Evolutionary conservation across 2,329 filamentous ascomycete genomes (phyloP).

Genomic region (Fusarium sulawesiense): DNA sequence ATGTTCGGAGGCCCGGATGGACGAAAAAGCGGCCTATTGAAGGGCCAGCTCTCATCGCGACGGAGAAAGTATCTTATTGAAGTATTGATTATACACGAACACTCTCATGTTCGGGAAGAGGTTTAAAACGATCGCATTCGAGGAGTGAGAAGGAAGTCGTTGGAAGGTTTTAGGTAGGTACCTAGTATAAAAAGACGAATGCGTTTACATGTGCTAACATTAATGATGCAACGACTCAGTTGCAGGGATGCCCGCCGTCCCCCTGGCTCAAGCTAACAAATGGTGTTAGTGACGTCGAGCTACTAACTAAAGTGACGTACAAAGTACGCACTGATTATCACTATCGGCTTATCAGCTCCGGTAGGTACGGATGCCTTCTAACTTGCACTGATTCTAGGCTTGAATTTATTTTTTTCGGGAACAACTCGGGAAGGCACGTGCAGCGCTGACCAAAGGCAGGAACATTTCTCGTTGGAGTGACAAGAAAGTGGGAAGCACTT

Average conservation of each 20-base stretch:
- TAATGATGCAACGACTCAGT: conserved; percentile 35
- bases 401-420: conserved; percentile 23
- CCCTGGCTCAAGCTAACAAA: conserved; percentile 17
- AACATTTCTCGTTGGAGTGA: background rate
- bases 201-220: conserved; percentile 36
- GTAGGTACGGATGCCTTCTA: background rate
- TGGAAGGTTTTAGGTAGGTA: background rate
- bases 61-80: conserved; percentile 30
- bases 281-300: conserved; percentile 47
- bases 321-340: conserved; percentile 7
- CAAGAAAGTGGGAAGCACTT: conserved; percentile 6
- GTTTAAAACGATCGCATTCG: conserved; percentile 24
- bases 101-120: conserved; percentile 39
- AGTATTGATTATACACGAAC: conserved; percentile 6
- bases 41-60: conserved; percentile 61
- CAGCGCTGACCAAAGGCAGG: background rate
- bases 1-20: conserved; percentile 51
- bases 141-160: background rate
- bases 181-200: background rate
- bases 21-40: conserved; percentile 58
- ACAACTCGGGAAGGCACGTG: conserved; percentile 45
- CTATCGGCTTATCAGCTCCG: background rate
- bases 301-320: conserved; percentile 31
- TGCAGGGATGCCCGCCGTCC: conserved; percentile 38
- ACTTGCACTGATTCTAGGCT: background rate